Evolutionary conservation across 2,329 filamentous ascomycete species (phyloP).

Genomic region (Aspergillus caelatus): DNA sequence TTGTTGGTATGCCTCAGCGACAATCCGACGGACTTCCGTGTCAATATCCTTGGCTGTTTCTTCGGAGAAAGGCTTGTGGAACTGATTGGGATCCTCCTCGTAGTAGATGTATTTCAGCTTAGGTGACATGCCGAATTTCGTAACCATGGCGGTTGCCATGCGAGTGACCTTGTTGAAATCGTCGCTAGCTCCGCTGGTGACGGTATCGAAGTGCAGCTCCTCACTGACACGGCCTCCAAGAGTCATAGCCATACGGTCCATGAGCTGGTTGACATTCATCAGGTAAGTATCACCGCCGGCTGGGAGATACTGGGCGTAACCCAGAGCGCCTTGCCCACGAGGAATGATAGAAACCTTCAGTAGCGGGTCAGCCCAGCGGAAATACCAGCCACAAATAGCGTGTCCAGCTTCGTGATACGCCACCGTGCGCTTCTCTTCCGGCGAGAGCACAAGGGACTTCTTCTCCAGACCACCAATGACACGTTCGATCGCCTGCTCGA

Average conservation of each 20-base stretch:
- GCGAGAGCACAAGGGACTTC: constrained; percentile 91
- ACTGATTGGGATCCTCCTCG: constrained; percentile 75
- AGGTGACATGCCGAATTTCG: constrained; percentile 97
- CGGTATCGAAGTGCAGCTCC: constrained; percentile 94
- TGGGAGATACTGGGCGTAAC: constrained; percentile 97
- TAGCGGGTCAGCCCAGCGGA: constrained; percentile 92
- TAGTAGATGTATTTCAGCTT: constrained; percentile 94
- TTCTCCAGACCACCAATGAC: constrained; percentile 96
- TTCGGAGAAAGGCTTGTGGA: constrained; percentile 96
- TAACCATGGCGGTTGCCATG: constrained; percentile 97
- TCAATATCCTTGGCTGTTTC: constrained; percentile 92
- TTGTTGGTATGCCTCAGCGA: constrained; percentile 89
- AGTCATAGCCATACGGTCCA: constrained; percentile 99
- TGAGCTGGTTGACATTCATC: constrained; percentile 92
- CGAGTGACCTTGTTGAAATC: constrained; percentile 98
- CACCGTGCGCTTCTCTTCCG: constrained; percentile 91
- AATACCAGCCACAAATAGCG: constrained; percentile 97
- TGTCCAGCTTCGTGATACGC: constrained; percentile 98
- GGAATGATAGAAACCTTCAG: constrained; percentile 99
- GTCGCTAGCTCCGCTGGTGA: constrained; percentile 91
- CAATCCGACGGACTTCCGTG: constrained; percentile 83
- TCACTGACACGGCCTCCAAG: constrained; percentile 93
- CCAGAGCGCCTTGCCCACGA: constrained; percentile 87
- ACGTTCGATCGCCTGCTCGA: constrained; percentile 96
- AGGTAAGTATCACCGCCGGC: constrained; percentile 82